Evolutionary conservation across 352 stramenopile species (phyloP).

Genomic region (Elongisporangium anandrum): DNA sequence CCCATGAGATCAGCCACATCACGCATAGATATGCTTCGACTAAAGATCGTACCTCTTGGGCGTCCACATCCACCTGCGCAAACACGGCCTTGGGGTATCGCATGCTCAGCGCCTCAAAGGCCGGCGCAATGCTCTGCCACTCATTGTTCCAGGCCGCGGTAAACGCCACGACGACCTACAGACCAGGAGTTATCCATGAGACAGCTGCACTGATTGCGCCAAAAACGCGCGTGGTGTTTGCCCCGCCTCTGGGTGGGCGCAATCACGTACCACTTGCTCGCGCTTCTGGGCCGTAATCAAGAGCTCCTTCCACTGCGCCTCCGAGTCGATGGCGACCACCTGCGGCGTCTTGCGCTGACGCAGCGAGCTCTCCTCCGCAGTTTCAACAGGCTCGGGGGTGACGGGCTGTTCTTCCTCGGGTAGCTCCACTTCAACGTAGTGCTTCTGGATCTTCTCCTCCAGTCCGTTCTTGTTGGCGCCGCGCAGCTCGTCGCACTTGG

Average conservation of each 20-base stretch:
- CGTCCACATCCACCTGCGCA: conserved; percentile 77
- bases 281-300: conserved; percentile 39
- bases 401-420: conserved; percentile 54
- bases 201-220: conserved; percentile 1
- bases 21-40: not conserved
- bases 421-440: conserved; percentile 77
- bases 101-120: conserved; percentile 68
- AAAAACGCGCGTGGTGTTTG: not conserved
- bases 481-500: conserved; percentile 85
- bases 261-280: conserved; percentile 33
- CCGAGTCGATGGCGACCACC: conserved; percentile 39
- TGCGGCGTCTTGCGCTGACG: conserved; percentile 50
- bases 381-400: conserved; percentile 10
- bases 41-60: conserved; percentile 34
- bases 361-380: conserved; percentile 9
- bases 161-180: conserved; percentile 81
- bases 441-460: conserved; percentile 59
- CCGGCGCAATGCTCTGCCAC: conserved; percentile 71
- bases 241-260: not conserved
- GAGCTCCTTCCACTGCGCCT: conserved; percentile 50
- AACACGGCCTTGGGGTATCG: conserved; percentile 53
- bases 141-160: conserved; percentile 83
- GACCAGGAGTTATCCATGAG: conserved; percentile 1
- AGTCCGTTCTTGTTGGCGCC: conserved; percentile 74
- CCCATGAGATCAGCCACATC: not conserved